Evolutionary conservation across 2,329 filamentous ascomycete genomes (phyloP), one percentile per base, ranked within the genome.

Genomic region (Colletotrichum neosansevieriae): DNA sequence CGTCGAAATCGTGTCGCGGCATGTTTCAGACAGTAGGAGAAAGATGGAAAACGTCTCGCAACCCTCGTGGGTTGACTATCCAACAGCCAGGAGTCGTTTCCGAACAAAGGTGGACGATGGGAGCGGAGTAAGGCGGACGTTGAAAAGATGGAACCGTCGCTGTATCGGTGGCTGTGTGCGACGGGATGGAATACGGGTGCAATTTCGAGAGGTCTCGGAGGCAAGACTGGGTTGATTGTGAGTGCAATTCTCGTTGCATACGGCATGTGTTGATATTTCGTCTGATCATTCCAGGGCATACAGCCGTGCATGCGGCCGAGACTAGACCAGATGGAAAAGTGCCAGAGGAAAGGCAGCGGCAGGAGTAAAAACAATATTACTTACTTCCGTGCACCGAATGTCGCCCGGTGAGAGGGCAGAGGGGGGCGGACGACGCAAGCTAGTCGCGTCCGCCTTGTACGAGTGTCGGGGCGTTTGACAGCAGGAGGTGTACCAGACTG

Each of bases 1-100:
- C 61, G 51, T 73, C 70, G 42, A 65, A 67, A 63, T 72, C 67
- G 66, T 69, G 68, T 63, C 67, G 72, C 38, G 71, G 62, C 70
- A 72, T 72, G 67, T 58, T 67, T 63, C 63, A 69, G 72, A 24
- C 71, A 76, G 49, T 17, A 61, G 36, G 15, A 12, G n/a, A 21
- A 45, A 29, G 54, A 57, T 24, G 29, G 44, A 2, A 6, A 58
- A 49, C 49, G 62, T 56, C 53, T 56, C 50, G 59, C 51, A 58
- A 59, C 61, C 65, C 47, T 65, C 65, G 65, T 59, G 49, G 61
- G 24, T 44, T 65, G 53, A 65, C 50, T 36, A 58, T 44, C 42
- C 50, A 19, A 67, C 54, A 50, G 64, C 64, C 64, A 58, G 58
- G 32, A 21, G 36, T 21, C 32, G 19, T 53, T 17, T 61, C 38